Evolutionary conservation across 768 basidiomycete species (phyloP).

Genomic region (Sarcomyxa edulis): DNA sequence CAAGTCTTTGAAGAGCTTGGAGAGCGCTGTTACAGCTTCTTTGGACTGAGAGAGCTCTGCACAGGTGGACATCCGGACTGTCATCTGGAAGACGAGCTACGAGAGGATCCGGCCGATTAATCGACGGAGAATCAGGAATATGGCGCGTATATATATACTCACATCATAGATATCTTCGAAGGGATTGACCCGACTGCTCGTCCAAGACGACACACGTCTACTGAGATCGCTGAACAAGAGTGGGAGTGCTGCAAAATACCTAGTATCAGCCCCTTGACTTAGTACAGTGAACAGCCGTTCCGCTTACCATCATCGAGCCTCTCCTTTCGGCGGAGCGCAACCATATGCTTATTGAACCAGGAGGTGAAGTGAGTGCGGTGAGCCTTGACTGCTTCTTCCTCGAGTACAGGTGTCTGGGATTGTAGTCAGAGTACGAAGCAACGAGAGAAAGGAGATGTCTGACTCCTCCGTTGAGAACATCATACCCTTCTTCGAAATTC

Average conservation of each 20-base stretch:
- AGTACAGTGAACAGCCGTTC: constrained; percentile 6
- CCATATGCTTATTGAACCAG: constrained; percentile 68
- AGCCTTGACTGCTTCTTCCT: constrained; percentile 69
- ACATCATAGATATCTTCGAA: constrained; percentile 70
- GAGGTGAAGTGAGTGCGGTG: constrained; percentile 56
- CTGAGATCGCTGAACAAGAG: constrained; percentile 49
- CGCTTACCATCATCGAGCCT: constrained; percentile 55
- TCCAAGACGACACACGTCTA: constrained; percentile 39
- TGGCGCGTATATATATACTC: neutral
- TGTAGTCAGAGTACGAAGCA: neutral
- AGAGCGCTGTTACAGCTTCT: constrained; percentile 49
- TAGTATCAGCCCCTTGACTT: too few species aligned
- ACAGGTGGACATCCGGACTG: constrained; percentile 61
- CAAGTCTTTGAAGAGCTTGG: constrained; percentile 65
- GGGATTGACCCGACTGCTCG: constrained; percentile 65
- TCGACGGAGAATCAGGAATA: neutral
- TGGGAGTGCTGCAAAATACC: constrained; percentile 12
- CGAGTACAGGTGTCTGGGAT: constrained; percentile 66
- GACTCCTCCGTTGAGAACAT: constrained; percentile 73
- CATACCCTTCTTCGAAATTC: constrained; percentile 77
- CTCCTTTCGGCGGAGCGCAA: constrained; percentile 55
- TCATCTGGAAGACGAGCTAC: constrained; percentile 70
- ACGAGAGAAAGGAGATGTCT: constrained; percentile 22
- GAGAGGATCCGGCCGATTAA: constrained; percentile 7
- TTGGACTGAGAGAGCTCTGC: constrained; percentile 65